These are phyloP conservation scores for Chalciporus pseudorubinellus DNA, from an alignment of 768 basidiomycete genomes.

Conservation along the genomic window DNA sequence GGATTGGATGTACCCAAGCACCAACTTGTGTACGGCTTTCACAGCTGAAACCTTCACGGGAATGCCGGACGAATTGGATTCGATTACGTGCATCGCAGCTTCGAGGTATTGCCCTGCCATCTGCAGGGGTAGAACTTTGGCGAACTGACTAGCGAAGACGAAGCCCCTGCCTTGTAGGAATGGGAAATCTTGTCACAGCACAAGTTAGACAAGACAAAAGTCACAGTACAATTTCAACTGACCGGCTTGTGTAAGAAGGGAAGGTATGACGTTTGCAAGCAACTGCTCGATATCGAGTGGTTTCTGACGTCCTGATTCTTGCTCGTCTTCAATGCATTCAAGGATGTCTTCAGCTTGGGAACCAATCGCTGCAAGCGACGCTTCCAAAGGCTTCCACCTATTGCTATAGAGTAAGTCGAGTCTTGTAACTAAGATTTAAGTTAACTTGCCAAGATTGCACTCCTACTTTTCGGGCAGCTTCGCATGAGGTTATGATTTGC, in stretches of 20 bases:
- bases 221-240: conserved; percentile 18
- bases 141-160: conserved; percentile 90
- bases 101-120: conserved; percentile 84
- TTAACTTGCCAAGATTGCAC: conserved; percentile 58
- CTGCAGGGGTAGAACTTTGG: conserved; percentile 65
- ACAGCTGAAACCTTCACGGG: conserved; percentile 94
- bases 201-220: not conserved
- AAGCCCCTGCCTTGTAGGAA: conserved; percentile 96
- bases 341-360: conserved; percentile 75
- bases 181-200: conserved; percentile 57
- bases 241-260: conserved; percentile 72
- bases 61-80: conserved; percentile 65
- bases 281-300: conserved; percentile 78
- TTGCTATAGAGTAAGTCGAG: conserved; percentile 5
- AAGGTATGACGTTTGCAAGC: conserved; percentile 76
- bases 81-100: conserved; percentile 83
- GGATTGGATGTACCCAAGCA: not conserved
- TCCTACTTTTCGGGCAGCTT: conserved; percentile 52
- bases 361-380: conserved; percentile 76
- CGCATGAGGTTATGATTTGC: conserved; percentile 56
- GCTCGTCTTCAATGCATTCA: conserved; percentile 75
- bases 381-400: conserved; percentile 94
- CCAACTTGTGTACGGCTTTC: conserved; percentile 89
- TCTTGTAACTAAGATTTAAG: not conserved
- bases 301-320: conserved; percentile 55